Percentiles rank a stretch among this genome's conserved stretches.
phyloP scores from a whole-genome alignment of 176 grass and related monocot genomes.

The Musa itinerans region DNA sequence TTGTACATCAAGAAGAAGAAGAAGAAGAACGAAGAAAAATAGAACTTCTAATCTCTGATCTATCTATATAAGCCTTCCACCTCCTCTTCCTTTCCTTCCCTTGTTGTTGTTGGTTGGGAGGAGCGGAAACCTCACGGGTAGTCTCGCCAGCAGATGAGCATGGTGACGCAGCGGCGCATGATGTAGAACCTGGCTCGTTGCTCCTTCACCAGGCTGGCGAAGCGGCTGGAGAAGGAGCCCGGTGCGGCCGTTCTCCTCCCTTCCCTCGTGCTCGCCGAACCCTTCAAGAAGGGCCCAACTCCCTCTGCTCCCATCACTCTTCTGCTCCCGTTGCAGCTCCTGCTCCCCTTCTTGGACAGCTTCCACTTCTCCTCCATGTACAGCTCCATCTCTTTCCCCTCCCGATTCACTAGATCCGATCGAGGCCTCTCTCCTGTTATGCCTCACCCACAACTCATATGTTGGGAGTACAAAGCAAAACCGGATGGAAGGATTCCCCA shows the following conservation, averaged over 20 bases:
- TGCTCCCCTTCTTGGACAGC: neutral
- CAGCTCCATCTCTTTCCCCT: neutral
- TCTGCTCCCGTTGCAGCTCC: constrained; percentile 1
- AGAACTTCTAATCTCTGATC: neutral
- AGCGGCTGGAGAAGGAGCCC: constrained; percentile 29
- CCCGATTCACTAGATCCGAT: neutral
- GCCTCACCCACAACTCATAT: neutral
- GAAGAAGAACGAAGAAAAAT: neutral
- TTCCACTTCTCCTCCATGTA: constrained; percentile 2
- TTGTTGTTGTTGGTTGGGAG: neutral
- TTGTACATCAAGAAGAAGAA: neutral
- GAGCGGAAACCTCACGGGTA: neutral
- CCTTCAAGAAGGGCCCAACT: neutral
- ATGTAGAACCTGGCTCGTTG: constrained; percentile 43
- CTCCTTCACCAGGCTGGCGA: constrained; percentile 30
- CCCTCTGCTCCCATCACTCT: neutral
- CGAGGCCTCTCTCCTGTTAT: neutral
- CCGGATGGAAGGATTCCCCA: no score
- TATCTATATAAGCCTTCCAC: neutral
- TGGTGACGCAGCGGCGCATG: constrained; percentile 49
- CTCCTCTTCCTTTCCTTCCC: neutral
- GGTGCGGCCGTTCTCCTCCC: neutral
- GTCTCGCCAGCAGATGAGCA: constrained; percentile 47
- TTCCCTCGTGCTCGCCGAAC: neutral
- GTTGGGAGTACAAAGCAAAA: no score